Evolutionary conservation across 2,329 filamentous ascomycete species (phyloP).

Genomic region (Coleophoma eucalyptorum): DNA sequence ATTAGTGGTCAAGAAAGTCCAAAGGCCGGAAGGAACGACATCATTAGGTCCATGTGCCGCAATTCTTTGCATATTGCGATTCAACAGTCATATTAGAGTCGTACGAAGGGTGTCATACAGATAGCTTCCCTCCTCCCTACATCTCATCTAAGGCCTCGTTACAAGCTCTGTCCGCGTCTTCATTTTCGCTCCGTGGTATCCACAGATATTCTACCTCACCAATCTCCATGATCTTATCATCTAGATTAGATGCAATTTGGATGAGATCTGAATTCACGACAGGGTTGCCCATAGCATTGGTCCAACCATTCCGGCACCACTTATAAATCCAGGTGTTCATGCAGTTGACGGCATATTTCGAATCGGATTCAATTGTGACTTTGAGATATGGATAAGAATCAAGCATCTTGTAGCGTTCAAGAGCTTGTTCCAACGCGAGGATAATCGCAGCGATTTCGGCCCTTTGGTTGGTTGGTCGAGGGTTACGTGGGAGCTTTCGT

Average conservation of each 20-base stretch:
- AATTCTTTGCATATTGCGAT: too few species aligned
- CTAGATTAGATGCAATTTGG: conserved; percentile 20
- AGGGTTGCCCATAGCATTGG: conserved; percentile 20
- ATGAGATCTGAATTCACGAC: conserved; percentile 34
- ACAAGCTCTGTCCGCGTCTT: conserved; percentile 25
- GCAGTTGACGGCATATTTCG: conserved; percentile 29
- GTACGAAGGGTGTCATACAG: too few species aligned
- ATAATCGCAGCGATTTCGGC: conserved; percentile 36
- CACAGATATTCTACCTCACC: conserved; percentile 29
- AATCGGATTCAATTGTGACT: conserved; percentile 31
- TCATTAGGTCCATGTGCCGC: too few species aligned
- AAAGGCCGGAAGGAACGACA: too few species aligned
- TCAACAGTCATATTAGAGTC: too few species aligned
- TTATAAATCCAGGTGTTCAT: conserved; percentile 28
- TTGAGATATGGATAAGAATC: conserved; percentile 11
- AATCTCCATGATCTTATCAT: conserved; percentile 17
- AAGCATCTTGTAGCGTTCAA: conserved; percentile 25
- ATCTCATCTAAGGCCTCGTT: conserved; percentile 28
- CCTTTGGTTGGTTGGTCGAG: conserved; percentile 28
- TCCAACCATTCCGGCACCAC: conserved; percentile 30
- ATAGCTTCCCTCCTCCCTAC: too few species aligned
- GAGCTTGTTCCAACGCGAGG: conserved; percentile 42
- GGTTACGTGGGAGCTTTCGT: conserved; percentile 3
- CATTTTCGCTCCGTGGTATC: conserved; percentile 30
- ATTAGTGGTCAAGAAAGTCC: too few species aligned